Evolutionary conservation across 495 filamentous ascomycete genomes (phyloP).

Genomic region (Antarctomyces pellizariae): DNA sequence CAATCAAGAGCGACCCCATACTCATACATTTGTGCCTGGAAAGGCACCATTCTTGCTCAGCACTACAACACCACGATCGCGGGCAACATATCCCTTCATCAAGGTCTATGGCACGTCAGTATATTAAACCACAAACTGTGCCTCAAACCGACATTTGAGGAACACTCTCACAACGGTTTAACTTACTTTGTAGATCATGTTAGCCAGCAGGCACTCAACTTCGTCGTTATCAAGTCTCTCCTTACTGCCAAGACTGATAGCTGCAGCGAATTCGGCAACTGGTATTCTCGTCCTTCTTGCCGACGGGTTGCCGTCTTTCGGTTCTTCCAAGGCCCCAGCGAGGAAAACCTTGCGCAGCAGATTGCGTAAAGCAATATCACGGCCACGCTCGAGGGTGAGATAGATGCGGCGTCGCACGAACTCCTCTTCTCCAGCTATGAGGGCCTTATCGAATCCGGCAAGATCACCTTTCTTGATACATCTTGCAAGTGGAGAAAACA

Average conservation of each 20-base stretch:
- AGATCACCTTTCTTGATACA: constrained; percentile 71
- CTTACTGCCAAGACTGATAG: constrained; percentile 30
- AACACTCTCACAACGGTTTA: not conserved
- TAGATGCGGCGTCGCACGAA: constrained; percentile 93
- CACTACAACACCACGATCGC: constrained; percentile 70
- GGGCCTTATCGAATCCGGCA: constrained; percentile 59
- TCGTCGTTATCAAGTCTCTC: constrained; percentile 65
- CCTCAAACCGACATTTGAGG: not conserved
- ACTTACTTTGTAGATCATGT: constrained; percentile 87
- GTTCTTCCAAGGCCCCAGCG: constrained; percentile 50
- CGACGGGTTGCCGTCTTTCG: constrained; percentile 33
- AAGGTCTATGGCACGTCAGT: constrained; percentile 32
- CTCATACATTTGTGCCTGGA: constrained; percentile 80
- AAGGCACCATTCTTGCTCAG: constrained; percentile 81
- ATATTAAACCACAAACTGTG: constrained; percentile 4
- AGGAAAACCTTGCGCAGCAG: constrained; percentile 77
- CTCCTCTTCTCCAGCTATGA: constrained; percentile 56
- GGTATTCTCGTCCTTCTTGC: constrained; percentile 56
- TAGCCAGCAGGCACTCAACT: constrained; percentile 83
- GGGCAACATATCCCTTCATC: constrained; percentile 95
- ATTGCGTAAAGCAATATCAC: constrained; percentile 78
- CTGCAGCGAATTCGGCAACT: constrained; percentile 49
- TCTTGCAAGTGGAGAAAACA: constrained; percentile 52
- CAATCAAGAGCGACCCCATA: not conserved
- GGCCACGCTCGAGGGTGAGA: constrained; percentile 72